Percentiles rank a stretch among this genome's conserved stretches.
These are phyloP conservation scores for Mycotypha africana DNA, from an alignment of 371 early-diverging fungal genomes.

Conservation along the genomic window DNA sequence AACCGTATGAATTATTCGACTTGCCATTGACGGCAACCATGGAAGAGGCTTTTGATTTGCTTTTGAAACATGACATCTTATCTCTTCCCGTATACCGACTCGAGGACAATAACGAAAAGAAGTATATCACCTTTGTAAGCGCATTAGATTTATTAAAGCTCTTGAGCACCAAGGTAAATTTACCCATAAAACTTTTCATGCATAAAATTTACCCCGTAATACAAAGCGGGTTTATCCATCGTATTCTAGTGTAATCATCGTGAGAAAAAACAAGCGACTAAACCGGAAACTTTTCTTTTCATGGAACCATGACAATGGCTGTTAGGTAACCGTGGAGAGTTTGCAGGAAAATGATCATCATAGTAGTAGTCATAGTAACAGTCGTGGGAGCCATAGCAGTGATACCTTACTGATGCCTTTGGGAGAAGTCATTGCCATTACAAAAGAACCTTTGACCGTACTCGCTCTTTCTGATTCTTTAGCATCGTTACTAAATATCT, in stretches of 20 bases:
- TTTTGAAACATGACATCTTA: conserved; percentile 47
- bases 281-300: too few species aligned
- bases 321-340: conserved; percentile 19
- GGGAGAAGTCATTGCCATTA: conserved; percentile 32
- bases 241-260: conserved; percentile 10
- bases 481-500: conserved; percentile 27
- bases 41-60: conserved; percentile 54
- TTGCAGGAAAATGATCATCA: conserved; percentile 9
- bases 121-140: conserved; percentile 53
- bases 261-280: conserved; percentile 8
- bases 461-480: conserved; percentile 35
- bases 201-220: too few species aligned
- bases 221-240: too few species aligned
- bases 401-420: conserved; percentile 23
- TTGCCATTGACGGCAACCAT: conserved; percentile 48
- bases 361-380: too few species aligned
- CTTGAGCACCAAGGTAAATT: conserved; percentile 31
- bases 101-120: conserved; percentile 15
- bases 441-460: conserved; percentile 35
- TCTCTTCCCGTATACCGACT: conserved; percentile 55
- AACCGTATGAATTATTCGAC: conserved; percentile 43
- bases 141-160: conserved; percentile 50
- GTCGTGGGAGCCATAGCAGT: too few species aligned
- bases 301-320: conserved; percentile 6
- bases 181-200: too few species aligned